Conservation (phyloP, 2,329 filamentous ascomycete species). For the Fusarium verrucosum region DNA sequence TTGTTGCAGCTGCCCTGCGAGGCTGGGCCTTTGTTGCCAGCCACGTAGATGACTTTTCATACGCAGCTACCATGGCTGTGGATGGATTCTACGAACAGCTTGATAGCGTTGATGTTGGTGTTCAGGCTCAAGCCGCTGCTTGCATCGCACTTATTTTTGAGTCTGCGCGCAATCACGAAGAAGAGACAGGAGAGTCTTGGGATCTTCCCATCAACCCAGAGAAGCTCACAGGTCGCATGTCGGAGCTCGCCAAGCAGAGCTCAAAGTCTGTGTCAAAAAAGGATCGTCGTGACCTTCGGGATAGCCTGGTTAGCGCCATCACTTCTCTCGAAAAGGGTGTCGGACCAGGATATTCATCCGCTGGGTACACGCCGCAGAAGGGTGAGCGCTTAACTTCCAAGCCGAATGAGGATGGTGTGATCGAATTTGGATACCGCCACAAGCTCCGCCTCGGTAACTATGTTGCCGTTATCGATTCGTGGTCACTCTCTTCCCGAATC, state of each 20-base stretch:
- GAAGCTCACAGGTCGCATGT: slow-evolving; percentile 58
- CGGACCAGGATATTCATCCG: slow-evolving; percentile 64
- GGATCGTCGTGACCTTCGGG: slow-evolving; percentile 58
- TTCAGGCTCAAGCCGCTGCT: slow-evolving; percentile 80
- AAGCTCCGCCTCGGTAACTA: slow-evolving; percentile 60
- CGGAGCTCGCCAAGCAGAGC: slow-evolving; percentile 57
- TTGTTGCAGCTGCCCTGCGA: slow-evolving; percentile 78
- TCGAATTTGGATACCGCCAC: slow-evolving; percentile 63
- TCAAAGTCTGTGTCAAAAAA: slow-evolving; percentile 62
- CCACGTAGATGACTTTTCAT: slow-evolving; percentile 77
- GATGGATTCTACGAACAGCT: slow-evolving; percentile 88
- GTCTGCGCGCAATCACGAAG: slow-evolving; percentile 63
- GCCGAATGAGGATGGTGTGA: slow-evolving; percentile 54
- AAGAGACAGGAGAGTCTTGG: slow-evolving; percentile 59
- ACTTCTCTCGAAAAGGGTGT: slow-evolving; percentile 64
- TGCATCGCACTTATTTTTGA: slow-evolving; percentile 88
- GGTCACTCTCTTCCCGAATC: slow-evolving; percentile 61
- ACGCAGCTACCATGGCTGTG: slow-evolving; percentile 75
- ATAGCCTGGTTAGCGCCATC: slow-evolving; percentile 61
- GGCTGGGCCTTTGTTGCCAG: slow-evolving; percentile 85
- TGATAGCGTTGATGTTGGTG: slow-evolving; percentile 74
- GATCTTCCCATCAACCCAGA: slow-evolving; percentile 62
- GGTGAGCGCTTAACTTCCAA: slow-evolving; percentile 56
- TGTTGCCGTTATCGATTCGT: slow-evolving; percentile 59
- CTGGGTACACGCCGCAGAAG: slow-evolving; percentile 51